phyloP scores from a whole-genome alignment of 2,329 filamentous ascomycete species.

The Fusarium sp. region DNA sequence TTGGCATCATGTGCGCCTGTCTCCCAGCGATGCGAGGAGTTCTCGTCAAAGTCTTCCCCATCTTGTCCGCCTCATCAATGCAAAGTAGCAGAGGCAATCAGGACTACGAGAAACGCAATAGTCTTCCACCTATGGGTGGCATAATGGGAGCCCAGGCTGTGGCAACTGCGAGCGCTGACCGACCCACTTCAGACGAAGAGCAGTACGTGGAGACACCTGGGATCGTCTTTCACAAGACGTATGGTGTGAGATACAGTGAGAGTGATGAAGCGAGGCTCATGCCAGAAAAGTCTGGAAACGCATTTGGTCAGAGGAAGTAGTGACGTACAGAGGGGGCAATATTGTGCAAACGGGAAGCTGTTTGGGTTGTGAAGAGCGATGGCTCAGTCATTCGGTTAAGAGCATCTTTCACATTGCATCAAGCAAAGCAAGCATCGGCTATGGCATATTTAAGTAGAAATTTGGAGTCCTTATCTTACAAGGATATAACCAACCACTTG shows the following conservation, averaged over 20 bases:
- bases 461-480: background rate
- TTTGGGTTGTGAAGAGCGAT: background rate
- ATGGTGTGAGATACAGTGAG: conserved; percentile 1
- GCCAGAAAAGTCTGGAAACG: background rate
- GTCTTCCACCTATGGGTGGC: background rate
- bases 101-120: background rate
- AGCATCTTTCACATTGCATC: background rate
- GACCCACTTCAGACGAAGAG: background rate
- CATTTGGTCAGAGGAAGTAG: background rate
- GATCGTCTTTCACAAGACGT: background rate
- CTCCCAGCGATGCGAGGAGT: background rate
- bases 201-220: background rate
- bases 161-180: background rate
- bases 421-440: background rate
- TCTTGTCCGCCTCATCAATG: background rate
- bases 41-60: background rate
- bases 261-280: conserved; percentile 7
- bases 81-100: conserved; percentile 2
- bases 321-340: rapidly evolving
- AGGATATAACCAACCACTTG: background rate
- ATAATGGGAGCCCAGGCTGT: background rate
- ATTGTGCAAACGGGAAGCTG: background rate
- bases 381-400: background rate
- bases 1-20: conserved; percentile 1
- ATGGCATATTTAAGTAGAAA: background rate